Evolutionary conservation across 306 rosid genomes (phyloP).

Genomic region (Cyclanthera cordifolia): DNA sequence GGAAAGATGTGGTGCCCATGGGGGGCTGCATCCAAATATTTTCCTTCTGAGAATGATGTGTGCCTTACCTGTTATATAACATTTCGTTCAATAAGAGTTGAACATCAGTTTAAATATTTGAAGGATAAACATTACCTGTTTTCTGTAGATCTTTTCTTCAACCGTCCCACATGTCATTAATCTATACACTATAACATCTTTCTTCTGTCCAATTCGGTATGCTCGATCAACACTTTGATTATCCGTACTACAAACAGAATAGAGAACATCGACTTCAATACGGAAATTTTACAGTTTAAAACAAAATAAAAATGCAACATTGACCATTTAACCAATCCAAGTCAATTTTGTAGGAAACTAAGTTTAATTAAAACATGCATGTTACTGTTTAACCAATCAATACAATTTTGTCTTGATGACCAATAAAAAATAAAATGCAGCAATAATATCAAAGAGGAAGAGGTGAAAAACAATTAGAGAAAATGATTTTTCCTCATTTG

Average conservation of each 20-base stretch:
- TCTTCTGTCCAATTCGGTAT: conserved; percentile 84
- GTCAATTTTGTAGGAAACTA: neutral
- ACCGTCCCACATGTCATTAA: conserved; percentile 95
- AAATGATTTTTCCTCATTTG: neutral
- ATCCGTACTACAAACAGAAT: conserved; percentile 54
- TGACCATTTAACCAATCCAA: neutral
- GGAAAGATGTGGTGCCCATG: too few species aligned
- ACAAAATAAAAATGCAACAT: neutral
- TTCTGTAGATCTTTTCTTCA: conserved; percentile 89
- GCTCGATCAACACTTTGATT: conserved; percentile 97
- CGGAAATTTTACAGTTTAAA: neutral
- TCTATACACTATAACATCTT: conserved; percentile 83
- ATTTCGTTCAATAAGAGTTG: neutral
- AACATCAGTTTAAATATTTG: neutral
- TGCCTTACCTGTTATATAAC: neutral
- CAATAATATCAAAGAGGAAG: neutral
- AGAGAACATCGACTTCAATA: conserved; percentile 10
- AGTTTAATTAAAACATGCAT: neutral
- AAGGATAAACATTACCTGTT: conserved; percentile 46
- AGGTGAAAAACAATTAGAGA: neutral
- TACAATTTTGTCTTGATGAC: neutral
- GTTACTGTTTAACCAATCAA: conserved; percentile 1
- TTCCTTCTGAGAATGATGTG: neutral
- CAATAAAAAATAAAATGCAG: neutral
- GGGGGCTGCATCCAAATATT: too few species aligned